These are phyloP conservation scores for Monosporascus ibericus DNA, from an alignment of 2,329 filamentous ascomycete species.

Conservation along the genomic window DNA sequence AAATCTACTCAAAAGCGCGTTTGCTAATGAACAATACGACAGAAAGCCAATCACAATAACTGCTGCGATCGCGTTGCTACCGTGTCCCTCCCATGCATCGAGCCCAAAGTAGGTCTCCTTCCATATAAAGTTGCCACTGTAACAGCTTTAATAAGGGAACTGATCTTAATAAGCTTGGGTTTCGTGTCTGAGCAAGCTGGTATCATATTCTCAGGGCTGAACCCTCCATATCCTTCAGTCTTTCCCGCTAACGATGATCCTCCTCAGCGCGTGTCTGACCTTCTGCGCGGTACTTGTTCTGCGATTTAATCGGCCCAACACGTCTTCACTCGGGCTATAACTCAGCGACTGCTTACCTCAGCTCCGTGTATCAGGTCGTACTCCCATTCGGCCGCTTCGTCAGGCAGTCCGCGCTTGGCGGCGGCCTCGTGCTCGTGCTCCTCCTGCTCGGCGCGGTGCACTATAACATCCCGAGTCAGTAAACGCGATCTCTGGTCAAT, in stretches of 20 bases:
- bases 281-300: not conserved
- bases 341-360: constrained; percentile 7
- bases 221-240: not conserved
- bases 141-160: no score
- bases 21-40: no score
- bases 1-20: no score
- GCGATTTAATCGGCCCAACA: not conserved
- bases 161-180: no score
- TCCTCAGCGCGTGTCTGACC: not conserved
- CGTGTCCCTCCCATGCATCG: no score
- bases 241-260: not conserved
- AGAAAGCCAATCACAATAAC: no score
- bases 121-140: no score
- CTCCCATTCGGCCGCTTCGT: constrained; percentile 21
- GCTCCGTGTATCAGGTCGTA: constrained; percentile 23
- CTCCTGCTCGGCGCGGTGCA: constrained; percentile 26
- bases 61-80: no score
- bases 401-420: constrained; percentile 19
- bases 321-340: not conserved
- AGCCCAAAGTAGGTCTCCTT: no score
- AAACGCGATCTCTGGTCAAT: no score
- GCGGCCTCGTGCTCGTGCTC: constrained; percentile 25
- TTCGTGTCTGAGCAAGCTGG: no score
- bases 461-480: no score
- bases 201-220: not conserved